phyloP scores from a whole-genome alignment of 257 asterid genomes.

The Hygrophila difformis region DNA sequence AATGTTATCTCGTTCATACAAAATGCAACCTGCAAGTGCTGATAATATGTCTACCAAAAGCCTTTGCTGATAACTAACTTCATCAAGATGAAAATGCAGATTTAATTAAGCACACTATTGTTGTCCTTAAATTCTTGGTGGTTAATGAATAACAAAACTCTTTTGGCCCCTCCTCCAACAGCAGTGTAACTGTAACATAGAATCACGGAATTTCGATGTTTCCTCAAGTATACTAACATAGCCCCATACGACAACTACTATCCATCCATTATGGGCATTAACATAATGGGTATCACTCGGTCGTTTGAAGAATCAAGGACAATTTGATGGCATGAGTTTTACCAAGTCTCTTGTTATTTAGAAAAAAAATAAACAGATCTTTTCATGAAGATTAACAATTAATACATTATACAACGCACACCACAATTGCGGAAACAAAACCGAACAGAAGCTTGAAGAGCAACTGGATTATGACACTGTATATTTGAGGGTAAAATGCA shows the following conservation, averaged over 20 bases:
- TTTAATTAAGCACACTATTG: background rate
- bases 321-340: background rate
- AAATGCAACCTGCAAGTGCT: background rate
- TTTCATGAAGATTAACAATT: no score
- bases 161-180: no score
- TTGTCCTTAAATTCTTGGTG: background rate
- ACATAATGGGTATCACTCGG: background rate
- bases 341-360: background rate
- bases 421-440: no score
- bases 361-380: constrained; percentile 2
- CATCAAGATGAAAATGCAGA: background rate
- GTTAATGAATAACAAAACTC: no score
- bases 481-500: no score
- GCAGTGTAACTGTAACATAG: no score
- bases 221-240: background rate
- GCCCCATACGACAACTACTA: background rate
- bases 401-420: no score
- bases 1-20: no score
- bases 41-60: no score
- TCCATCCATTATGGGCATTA: background rate
- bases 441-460: no score
- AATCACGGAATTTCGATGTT: background rate
- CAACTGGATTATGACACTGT: no score
- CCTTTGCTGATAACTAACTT: background rate
- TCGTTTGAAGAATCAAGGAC: background rate